Evolutionary conservation across 1,139 yeast genomes (phyloP).

Genomic region (Komagataea norvegica): DNA sequence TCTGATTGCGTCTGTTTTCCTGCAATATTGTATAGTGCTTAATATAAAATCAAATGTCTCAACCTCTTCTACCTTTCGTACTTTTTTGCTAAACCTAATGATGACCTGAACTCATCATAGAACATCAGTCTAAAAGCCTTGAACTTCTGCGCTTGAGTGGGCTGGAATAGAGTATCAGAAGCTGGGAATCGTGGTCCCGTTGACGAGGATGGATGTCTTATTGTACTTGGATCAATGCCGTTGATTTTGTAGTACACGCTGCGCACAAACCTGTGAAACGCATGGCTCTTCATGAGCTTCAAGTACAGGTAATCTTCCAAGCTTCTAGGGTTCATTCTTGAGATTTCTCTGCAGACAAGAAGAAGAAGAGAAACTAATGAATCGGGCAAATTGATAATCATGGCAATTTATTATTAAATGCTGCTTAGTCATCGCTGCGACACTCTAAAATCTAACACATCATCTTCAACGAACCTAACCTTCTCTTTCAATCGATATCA

Average conservation of each 20-base stretch:
- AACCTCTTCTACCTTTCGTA: conserved; percentile 6
- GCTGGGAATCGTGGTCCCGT: conserved; percentile 23
- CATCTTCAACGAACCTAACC: no score
- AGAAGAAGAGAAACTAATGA: conserved; percentile 6
- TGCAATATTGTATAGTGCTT: neutral
- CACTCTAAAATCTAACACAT: neutral
- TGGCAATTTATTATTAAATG: no score
- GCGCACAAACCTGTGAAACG: conserved; percentile 67
- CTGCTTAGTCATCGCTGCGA: no score
- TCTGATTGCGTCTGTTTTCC: neutral
- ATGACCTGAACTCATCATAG: conserved; percentile 55
- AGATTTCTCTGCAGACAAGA: neutral
- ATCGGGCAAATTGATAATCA: no score
- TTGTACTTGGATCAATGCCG: conserved; percentile 38
- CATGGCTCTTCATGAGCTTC: conserved; percentile 51
- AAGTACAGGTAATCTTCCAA: conserved; percentile 48
- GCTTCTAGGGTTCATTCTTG: conserved; percentile 10
- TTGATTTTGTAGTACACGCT: conserved; percentile 61
- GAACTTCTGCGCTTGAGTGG: conserved; percentile 50
- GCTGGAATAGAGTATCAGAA: conserved; percentile 33
- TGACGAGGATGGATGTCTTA: conserved; percentile 29
- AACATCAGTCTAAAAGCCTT: conserved; percentile 63
- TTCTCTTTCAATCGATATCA: neutral
- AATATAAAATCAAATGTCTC: neutral
- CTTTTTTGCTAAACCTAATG: conserved; percentile 41